These are phyloP conservation scores for Helicostylum pulchrum DNA, from an alignment of 192 early-diverging fungal genomes.

Conservation along the genomic window DNA sequence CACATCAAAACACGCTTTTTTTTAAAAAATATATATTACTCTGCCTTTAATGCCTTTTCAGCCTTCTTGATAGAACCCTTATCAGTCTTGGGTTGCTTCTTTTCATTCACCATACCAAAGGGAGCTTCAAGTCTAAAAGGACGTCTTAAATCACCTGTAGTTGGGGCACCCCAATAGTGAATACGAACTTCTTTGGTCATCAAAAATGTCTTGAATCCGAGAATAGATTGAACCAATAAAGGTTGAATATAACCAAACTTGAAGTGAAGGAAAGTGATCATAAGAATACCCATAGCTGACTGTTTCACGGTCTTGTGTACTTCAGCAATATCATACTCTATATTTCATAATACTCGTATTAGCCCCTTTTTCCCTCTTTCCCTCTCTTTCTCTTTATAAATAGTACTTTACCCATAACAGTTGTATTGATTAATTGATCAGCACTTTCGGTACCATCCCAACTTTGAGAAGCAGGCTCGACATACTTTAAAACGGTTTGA, in stretches of 20 bases:
- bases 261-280: conserved; percentile 82
- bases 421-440: conserved; percentile 35
- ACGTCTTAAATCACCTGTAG: conserved; percentile 74
- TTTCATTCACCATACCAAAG: conserved; percentile 54
- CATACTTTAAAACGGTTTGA: conserved; percentile 72
- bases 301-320: conserved; percentile 67
- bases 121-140: conserved; percentile 81
- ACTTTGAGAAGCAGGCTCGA: conserved; percentile 64
- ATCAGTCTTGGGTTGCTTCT: conserved; percentile 43
- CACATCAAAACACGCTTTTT: neutral
- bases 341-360: conserved; percentile 25
- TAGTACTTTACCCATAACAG: conserved; percentile 17
- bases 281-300: conserved; percentile 60
- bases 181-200: conserved; percentile 74
- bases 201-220: conserved; percentile 71
- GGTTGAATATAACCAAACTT: conserved; percentile 88
- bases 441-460: conserved; percentile 39
- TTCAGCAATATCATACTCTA: conserved; percentile 76
- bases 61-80: conserved; percentile 56
- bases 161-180: conserved; percentile 69
- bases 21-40: conserved; percentile 12
- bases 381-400: neutral
- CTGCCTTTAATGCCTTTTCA: conserved; percentile 42
- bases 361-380: neutral
- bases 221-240: conserved; percentile 79